Conservation (phyloP, 148 eudicot species). For the Rhododendron mucronatum region DNA sequence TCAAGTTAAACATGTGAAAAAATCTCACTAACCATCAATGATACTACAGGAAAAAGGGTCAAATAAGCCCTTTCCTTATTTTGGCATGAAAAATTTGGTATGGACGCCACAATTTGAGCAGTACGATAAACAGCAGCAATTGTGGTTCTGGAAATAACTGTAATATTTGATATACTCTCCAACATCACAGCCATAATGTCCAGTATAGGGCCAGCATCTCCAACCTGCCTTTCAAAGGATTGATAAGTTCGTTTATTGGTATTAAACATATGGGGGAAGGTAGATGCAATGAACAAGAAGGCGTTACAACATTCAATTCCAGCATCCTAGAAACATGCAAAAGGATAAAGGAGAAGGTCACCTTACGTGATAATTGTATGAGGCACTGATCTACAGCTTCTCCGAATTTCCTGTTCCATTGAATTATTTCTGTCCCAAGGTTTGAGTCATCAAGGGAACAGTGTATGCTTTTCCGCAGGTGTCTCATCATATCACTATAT, state of each 20-base stretch:
- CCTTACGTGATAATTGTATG: constrained; percentile 40
- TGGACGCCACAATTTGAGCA: constrained; percentile 53
- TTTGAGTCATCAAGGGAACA: constrained; percentile 49
- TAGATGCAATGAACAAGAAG: not conserved
- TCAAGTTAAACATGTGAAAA: not conserved
- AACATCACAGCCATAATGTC: constrained; percentile 61
- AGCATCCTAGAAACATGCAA: not conserved
- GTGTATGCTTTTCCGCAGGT: constrained; percentile 71
- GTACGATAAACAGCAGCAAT: constrained; percentile 51
- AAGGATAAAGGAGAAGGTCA: constrained; percentile 12
- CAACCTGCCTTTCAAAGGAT: constrained; percentile 37
- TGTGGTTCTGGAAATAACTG: constrained; percentile 51
- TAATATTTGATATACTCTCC: constrained; percentile 46
- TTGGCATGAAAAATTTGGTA: constrained; percentile 49
- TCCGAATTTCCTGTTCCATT: constrained; percentile 39
- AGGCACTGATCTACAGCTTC: constrained; percentile 51
- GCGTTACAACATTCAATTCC: not conserved
- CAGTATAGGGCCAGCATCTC: constrained; percentile 64
- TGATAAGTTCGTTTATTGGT: not conserved
- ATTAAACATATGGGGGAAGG: not conserved
- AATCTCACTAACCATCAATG: not conserved
- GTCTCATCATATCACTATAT: constrained; percentile 72
- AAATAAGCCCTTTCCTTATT: constrained; percentile 34
- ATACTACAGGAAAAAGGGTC: not conserved
- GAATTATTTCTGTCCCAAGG: constrained; percentile 42